Evolutionary conservation across 257 asterid genomes (phyloP).

Genomic region (Plantago major): DNA sequence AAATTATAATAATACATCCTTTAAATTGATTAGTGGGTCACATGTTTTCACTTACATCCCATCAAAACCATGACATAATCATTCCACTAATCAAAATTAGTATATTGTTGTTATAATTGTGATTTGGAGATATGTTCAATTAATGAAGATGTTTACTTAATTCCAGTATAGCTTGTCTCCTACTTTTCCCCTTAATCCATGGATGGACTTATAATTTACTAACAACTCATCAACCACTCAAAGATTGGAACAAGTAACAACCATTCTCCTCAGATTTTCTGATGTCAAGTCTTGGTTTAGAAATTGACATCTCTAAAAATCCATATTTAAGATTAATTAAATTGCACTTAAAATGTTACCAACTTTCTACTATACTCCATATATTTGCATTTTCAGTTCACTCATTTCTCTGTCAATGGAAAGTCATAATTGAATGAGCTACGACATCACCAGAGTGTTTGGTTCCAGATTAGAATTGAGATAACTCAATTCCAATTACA

Average conservation of each 20-base stretch:
- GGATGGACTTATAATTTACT: conserved; percentile 1
- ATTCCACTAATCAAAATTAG: conserved; percentile 28
- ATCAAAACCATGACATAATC: conserved; percentile 26
- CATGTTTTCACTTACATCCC: conserved; percentile 41
- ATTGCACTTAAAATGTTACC: neutral
- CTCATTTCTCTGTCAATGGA: conserved; percentile 34
- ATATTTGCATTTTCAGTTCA: conserved; percentile 10
- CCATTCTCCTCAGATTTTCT: conserved; percentile 27
- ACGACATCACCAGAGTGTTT: too few relatives aligned
- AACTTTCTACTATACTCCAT: conserved; percentile 12
- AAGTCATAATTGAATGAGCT: conserved; percentile 5
- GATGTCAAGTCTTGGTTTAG: conserved; percentile 44
- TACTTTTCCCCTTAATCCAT: conserved; percentile 21
- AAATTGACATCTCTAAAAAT: conserved; percentile 42
- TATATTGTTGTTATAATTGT: conserved; percentile 11
- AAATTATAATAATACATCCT: neutral
- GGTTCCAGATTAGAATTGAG: too few relatives aligned
- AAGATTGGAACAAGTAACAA: conserved; percentile 6
- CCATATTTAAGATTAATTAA: neutral
- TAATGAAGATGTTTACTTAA: conserved; percentile 25
- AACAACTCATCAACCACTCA: too few relatives aligned
- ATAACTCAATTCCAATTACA: too few relatives aligned
- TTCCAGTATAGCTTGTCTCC: conserved; percentile 23
- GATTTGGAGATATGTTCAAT: conserved; percentile 23
- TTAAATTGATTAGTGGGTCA: conserved; percentile 19